Conservation (phyloP, 768 basidiomycete species). For the Cystobasidiopsis lactophilus region DNA sequence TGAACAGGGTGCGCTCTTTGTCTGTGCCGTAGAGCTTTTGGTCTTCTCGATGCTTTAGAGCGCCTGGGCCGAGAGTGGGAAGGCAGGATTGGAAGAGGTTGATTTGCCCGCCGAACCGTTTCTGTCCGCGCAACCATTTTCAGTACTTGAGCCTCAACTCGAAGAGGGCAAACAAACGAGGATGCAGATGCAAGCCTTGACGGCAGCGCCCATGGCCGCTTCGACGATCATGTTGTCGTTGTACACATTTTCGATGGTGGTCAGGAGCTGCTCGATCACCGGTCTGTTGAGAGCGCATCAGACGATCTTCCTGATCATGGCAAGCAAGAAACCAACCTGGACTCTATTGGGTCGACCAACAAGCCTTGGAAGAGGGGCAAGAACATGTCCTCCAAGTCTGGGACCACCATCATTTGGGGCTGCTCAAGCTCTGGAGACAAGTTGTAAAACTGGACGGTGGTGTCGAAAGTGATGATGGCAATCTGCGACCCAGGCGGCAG, state of each 20-base stretch:
- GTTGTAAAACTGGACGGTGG: slow-evolving; percentile 64
- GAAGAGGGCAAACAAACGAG: slow-evolving; percentile 32
- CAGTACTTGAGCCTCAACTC: slow-evolving; percentile 30
- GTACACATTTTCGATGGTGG: slow-evolving; percentile 41
- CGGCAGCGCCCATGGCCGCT: slow-evolving; percentile 54
- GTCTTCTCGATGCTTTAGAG: slow-evolving; percentile 31
- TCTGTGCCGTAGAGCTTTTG: slow-evolving; percentile 52
- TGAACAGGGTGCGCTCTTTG: slow-evolving; percentile 61
- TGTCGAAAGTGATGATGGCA: slow-evolving; percentile 67
- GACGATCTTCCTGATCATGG: neutral
- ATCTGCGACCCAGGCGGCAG: slow-evolving; percentile 26
- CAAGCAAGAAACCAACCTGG: slow-evolving; percentile 34
- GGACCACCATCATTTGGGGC: slow-evolving; percentile 51
- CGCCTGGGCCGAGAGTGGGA: slow-evolving; percentile 21
- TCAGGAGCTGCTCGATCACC: slow-evolving; percentile 44
- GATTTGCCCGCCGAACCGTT: slow-evolving; percentile 19
- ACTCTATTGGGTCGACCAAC: slow-evolving; percentile 51
- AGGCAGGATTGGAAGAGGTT: slow-evolving; percentile 23
- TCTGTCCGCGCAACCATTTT: slow-evolving; percentile 2
- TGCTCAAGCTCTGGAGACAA: slow-evolving; percentile 37
- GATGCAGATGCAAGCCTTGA: slow-evolving; percentile 47
- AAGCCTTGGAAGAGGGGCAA: slow-evolving; percentile 48
- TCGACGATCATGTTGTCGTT: slow-evolving; percentile 31
- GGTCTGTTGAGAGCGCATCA: slow-evolving; percentile 30
- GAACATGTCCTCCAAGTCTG: slow-evolving; percentile 85